Evolutionary conservation across 2,329 filamentous ascomycete species (phyloP), one percentile per base, ranked within the genome.

Genomic region (Rutstroemia sp.): DNA sequence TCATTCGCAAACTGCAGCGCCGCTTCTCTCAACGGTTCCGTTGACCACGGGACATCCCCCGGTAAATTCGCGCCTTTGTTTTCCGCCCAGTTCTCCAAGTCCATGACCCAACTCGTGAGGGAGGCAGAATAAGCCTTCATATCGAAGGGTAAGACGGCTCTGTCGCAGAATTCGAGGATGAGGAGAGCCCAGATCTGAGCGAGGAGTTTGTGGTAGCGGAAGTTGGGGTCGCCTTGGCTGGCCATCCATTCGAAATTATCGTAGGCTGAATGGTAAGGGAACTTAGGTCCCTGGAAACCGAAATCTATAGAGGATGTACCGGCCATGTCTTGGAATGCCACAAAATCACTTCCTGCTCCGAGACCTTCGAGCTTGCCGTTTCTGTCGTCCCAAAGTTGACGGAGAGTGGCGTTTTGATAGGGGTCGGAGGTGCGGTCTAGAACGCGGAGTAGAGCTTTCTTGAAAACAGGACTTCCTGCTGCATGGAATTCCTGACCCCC

Each of bases 161-260:
- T 82, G 67, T 96, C 91, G 1, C 88, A 79, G 12, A 96, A 79
- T 65, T 97, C 92, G 19, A 96, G 81, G 53, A 94, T 80, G n/a
- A 97, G 75, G 3, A 97, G 76, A 1, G 84, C 84, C 72, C 89
- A 86, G 42, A 97, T 76, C 71, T 96, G 84, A 10, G 83, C 89
- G 58, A 97, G 80, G 5, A 88, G 73, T 42, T 78, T 80, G 73
- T 97, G 94, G 68, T 95, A 94, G 10, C 78, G 71, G 67, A 96
- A 96, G 1, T 81, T 85, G 0, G 90, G 90, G 69, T 99, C 94
- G 21, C 88, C 86, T 58, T 88, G 83, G 39, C 78, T 79, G 25
- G 84, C 77, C 79, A 97, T 89, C 85, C 90, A 92, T 46, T 91
- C 86, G 64, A 88, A 92, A 54, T 84, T 95, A 68, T 97, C 92